Percentiles rank a stretch among this genome's conserved stretches.
These are phyloP conservation scores for Collybia nuda DNA, from an alignment of 768 basidiomycete genomes.

Conservation along the genomic window DNA sequence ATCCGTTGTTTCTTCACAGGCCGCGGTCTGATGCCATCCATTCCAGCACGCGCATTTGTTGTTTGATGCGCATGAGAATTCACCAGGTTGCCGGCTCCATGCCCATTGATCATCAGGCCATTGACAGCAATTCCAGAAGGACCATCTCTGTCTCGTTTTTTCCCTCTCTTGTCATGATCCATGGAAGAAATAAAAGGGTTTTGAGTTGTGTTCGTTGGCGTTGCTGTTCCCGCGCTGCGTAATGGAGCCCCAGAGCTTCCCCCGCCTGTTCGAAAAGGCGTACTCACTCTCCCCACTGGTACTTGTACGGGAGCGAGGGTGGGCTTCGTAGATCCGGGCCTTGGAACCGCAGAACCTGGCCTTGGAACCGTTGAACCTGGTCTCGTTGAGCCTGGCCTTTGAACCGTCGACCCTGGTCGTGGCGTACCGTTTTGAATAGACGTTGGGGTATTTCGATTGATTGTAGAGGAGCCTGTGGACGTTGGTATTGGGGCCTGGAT, in stretches of 20 bases:
- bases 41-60: conserved; percentile 58
- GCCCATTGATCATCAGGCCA: conserved; percentile 22
- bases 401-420: conserved; percentile 28
- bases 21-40: conserved; percentile 56
- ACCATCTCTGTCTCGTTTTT: conserved; percentile 43
- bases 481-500: conserved; percentile 30
- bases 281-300: conserved; percentile 15
- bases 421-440: conserved; percentile 26
- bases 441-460: conserved; percentile 19
- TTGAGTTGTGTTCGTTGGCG: conserved; percentile 31
- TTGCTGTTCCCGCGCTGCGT: conserved; percentile 19
- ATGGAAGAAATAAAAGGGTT: conserved; percentile 8
- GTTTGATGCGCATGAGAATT: conserved; percentile 20
- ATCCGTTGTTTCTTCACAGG: conserved; percentile 76
- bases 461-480: conserved; percentile 25
- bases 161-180: conserved; percentile 30
- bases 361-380: conserved; percentile 20
- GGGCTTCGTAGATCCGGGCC: conserved; percentile 19
- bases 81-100: neutral
- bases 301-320: conserved; percentile 19
- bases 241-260: conserved; percentile 16
- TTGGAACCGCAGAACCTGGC: conserved; percentile 22
- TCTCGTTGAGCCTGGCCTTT: conserved; percentile 17
- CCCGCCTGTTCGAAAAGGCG: conserved; percentile 12
- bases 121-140: conserved; percentile 17